Conservation (phyloP, 306 rosid species). For the Inga leiocalycina region DNA sequence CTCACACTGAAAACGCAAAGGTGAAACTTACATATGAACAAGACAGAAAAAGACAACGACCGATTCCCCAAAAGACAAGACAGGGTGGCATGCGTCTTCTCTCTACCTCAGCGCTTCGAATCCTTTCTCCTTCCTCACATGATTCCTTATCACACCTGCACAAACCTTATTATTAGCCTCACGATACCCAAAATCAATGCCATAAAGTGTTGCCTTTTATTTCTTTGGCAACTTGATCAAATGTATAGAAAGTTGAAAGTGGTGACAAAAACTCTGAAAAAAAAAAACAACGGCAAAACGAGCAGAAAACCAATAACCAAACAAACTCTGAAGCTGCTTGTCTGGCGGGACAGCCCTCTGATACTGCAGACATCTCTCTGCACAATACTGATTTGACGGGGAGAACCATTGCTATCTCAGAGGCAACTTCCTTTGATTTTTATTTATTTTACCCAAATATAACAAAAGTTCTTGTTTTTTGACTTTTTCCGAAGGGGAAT, state of each 20-base stretch:
- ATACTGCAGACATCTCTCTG: conserved; percentile 13
- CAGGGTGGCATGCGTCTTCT: conserved; percentile 52
- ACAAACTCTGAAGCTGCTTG: conserved; percentile 21
- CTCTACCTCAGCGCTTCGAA: conserved; percentile 59
- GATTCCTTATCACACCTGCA: conserved; percentile 78
- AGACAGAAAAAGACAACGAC: conserved; percentile 54
- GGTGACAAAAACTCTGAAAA: background rate
- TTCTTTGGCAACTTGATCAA: conserved; percentile 17
- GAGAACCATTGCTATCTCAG: background rate
- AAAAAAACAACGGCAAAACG: background rate
- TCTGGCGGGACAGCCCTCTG: background rate
- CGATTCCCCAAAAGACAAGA: conserved; percentile 33
- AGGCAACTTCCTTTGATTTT: conserved; percentile 36
- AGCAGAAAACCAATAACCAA: background rate
- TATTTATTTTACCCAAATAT: background rate
- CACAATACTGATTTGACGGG: background rate
- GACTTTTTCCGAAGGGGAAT: background rate
- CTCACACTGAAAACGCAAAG: conserved; percentile 41
- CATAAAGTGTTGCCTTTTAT: background rate
- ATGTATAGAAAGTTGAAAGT: conserved; percentile 11
- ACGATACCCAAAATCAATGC: conserved; percentile 25
- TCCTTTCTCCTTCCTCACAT: conserved; percentile 72
- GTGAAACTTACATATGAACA: conserved; percentile 47
- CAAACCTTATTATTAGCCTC: conserved; percentile 47
- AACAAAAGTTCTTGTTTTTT: background rate